phyloP scores from a whole-genome alignment of 208 protist genomes.

The Wallacemonas sp. region DNA sequence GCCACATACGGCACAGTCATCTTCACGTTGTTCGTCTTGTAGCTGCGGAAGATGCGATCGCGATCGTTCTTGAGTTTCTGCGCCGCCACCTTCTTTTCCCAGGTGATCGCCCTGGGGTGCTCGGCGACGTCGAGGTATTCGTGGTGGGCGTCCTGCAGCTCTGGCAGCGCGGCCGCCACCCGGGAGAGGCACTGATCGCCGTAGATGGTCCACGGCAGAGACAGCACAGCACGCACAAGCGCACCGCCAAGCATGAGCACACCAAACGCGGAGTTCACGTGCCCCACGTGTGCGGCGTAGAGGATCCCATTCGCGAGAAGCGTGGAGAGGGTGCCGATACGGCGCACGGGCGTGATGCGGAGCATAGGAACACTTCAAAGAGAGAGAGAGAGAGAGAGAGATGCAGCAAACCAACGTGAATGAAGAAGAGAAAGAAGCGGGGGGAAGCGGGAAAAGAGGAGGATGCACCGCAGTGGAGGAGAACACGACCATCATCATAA shows the following conservation, averaged over 20 bases:
- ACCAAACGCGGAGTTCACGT: constrained; percentile 47
- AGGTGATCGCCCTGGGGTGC: constrained; percentile 75
- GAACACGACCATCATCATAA: too few relatives aligned
- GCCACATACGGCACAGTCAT: constrained; percentile 56
- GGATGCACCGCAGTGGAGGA: too few relatives aligned
- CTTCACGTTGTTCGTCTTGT: constrained; percentile 78
- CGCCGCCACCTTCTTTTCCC: constrained; percentile 81
- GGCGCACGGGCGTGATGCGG: constrained; percentile 25
- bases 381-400: not conserved
- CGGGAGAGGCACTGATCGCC: constrained; percentile 77
- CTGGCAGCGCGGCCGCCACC: constrained; percentile 58
- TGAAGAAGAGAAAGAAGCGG: constrained; percentile 11
- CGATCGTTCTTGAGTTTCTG: constrained; percentile 87
- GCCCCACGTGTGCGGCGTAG: constrained; percentile 33
- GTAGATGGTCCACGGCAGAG: constrained; percentile 67
- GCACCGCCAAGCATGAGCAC: constrained; percentile 53
- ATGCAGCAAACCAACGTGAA: not conserved
- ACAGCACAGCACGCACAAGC: constrained; percentile 43
- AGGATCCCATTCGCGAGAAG: constrained; percentile 54
- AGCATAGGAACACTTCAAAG: too few relatives aligned
- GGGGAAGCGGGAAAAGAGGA: too few relatives aligned
- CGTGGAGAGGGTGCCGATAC: constrained; percentile 61
- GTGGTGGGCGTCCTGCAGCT: constrained; percentile 68
- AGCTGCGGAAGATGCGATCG: constrained; percentile 69
- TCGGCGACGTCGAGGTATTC: constrained; percentile 60